Conservation (phyloP, 805 yeast species). For the Sporopachydermia quercuum region DNA sequence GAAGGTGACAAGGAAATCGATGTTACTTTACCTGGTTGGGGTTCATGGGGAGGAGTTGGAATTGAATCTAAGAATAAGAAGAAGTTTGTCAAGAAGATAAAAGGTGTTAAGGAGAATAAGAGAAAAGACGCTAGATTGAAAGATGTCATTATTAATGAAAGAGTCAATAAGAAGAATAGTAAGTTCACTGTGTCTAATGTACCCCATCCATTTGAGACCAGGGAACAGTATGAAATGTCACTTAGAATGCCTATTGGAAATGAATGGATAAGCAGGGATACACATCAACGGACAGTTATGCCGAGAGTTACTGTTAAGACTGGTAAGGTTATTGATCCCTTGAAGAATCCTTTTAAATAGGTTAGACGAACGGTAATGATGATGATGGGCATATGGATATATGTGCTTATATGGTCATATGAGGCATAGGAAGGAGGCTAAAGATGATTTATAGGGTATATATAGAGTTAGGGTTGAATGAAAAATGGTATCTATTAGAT, state of each 20-base stretch:
- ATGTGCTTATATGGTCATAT: background rate
- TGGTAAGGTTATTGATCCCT: slow-evolving; percentile 82
- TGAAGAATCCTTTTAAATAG: slow-evolving; percentile 69
- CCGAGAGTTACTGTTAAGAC: slow-evolving; percentile 79
- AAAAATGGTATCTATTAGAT: too few species aligned
- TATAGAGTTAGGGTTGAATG: background rate
- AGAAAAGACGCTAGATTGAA: slow-evolving; percentile 66
- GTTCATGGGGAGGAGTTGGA: slow-evolving; percentile 82
- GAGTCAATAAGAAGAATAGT: slow-evolving; percentile 64
- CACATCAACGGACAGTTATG: slow-evolving; percentile 79
- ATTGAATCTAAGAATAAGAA: slow-evolving; percentile 33
- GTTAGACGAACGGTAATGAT: background rate
- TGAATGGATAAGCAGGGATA: slow-evolving; percentile 84
- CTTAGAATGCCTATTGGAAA: slow-evolving; percentile 93
- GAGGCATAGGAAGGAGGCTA: background rate
- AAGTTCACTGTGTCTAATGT: slow-evolving; percentile 83
- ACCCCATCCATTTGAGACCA: slow-evolving; percentile 86
- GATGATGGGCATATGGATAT: background rate
- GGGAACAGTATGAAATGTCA: slow-evolving; percentile 90
- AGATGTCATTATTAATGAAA: slow-evolving; percentile 82
- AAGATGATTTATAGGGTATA: background rate
- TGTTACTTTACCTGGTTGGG: slow-evolving; percentile 92
- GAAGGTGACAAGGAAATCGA: slow-evolving; percentile 86
- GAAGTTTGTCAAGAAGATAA: slow-evolving; percentile 52
- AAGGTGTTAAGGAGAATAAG: slow-evolving; percentile 63